Evolutionary conservation across 805 yeast genomes (phyloP).

Genomic region (Lipomyces yamanashiensis): DNA sequence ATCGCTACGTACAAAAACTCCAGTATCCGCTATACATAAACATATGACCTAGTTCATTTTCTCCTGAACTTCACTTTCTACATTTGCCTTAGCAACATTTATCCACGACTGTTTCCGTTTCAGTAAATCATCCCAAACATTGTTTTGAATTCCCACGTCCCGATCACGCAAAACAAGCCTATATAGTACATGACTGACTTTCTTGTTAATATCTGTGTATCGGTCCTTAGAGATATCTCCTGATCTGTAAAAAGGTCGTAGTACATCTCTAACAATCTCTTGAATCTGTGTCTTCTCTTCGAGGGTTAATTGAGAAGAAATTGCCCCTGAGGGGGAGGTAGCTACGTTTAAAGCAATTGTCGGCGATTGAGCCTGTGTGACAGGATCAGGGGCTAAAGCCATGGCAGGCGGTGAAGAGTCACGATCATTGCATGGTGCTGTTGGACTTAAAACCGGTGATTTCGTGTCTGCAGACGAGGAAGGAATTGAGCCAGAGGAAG

Average conservation of each 20-base stretch:
- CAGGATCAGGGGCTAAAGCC: background rate
- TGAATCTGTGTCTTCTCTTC: conserved; percentile 62
- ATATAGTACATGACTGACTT: conserved; percentile 65
- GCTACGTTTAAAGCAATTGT: conserved; percentile 2
- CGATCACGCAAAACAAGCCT: conserved; percentile 13
- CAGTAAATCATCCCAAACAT: background rate
- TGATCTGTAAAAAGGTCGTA: conserved; percentile 56
- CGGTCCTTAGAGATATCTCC: conserved; percentile 46
- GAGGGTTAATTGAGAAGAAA: conserved; percentile 11
- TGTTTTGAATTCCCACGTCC: background rate
- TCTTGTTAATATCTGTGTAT: conserved; percentile 66
- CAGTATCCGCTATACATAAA: background rate
- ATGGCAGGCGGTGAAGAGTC: background rate
- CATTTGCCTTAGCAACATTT: conserved; percentile 23
- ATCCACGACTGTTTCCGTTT: conserved; percentile 13
- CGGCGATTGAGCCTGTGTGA: background rate
- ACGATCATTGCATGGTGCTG: background rate
- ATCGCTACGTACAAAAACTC: background rate
- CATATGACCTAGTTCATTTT: background rate
- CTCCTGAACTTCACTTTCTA: conserved; percentile 12
- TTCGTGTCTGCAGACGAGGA: conserved; percentile 26
- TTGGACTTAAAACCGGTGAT: conserved; percentile 17
- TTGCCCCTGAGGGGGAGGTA: background rate
- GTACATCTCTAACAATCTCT: conserved; percentile 56
- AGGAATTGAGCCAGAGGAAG: conserved; percentile 21